Conservation (phyloP, 140 eudicot genomes). For the Anethum foeniculum region DNA sequence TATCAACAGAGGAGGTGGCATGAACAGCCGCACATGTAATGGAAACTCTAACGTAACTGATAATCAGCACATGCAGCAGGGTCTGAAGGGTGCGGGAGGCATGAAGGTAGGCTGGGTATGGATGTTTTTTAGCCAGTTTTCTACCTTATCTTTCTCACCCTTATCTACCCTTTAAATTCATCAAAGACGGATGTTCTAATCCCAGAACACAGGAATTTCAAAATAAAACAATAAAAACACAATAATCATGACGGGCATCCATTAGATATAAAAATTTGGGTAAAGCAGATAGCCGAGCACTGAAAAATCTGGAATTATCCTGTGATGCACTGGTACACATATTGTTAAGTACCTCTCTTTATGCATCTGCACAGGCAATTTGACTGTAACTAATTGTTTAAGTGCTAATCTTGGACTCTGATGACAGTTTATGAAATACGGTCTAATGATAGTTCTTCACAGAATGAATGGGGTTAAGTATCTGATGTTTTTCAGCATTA, state of each 20-base stretch:
- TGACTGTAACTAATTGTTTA: background rate
- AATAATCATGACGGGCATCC: no score
- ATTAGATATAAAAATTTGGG: no score
- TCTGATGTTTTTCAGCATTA: background rate
- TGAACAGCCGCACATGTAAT: constrained; percentile 49
- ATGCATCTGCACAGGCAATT: background rate
- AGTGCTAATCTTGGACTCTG: background rate
- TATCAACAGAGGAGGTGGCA: constrained; percentile 51
- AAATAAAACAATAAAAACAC: no score
- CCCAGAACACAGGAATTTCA: no score
- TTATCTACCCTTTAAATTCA: constrained; percentile 9
- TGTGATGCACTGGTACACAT: background rate
- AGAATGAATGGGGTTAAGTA: background rate
- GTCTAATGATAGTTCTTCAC: background rate
- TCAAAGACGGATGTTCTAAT: no score
- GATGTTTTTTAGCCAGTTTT: constrained; percentile 40
- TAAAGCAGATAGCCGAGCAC: no score
- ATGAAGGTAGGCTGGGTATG: constrained; percentile 34
- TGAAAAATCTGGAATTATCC: no score
- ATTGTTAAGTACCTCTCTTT: background rate
- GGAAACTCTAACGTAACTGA: constrained; percentile 53
- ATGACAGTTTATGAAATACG: background rate
- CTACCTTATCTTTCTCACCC: constrained; percentile 58
- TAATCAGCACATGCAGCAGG: constrained; percentile 25
- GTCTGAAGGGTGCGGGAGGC: constrained; percentile 24